Evolutionary conservation across 768 basidiomycete species (phyloP), one percentile per base, ranked within the genome.

Genomic region (Pleurotus giganteus): DNA sequence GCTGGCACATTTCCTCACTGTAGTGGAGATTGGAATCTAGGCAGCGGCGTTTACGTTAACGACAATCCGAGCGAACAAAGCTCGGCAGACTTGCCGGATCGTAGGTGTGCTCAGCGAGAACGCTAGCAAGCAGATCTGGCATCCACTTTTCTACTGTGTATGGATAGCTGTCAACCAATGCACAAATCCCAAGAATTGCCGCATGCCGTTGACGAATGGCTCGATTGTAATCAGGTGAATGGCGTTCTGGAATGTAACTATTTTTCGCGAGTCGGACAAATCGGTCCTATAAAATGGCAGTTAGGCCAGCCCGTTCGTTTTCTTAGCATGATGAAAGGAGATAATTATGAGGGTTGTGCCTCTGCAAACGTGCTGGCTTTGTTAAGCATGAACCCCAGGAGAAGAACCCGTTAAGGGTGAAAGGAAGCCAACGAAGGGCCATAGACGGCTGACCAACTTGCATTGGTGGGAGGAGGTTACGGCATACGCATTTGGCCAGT

Each of bases 71-170:
- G 32, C 53, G 46, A 56, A 60, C 21, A 13, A 47, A 12, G 17
- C 36, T 21, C 27, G 43, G 11, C 2, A 3, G 2, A 63, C 79
- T 56, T 58, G 87, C 86, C 11, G 94, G 94, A 64, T 94, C 91
- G 57, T 94, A 90, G 1, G 88, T 86, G 66, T 93, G 89, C 61
- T 90, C 88, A 8, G 85, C 86, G 53, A 94, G 75, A 17, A 90
- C 80, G 57, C 81, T 85, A 34, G 89, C 87, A 58, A 95, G 72
- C 41, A 97, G 78, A 44, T 86, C 84, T 0, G 94, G 91, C 82
- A 96, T 86, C 89, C 94, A 98, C 58, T 86, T 84, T 64, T 96
- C 96, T 12, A 98, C 88, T 1, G 94, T 94, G 71, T 97, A 97
- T 0, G 96, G 96, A 67, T 90, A 96, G 55, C 94, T 95, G 62